Evolutionary conservation across 2,329 filamentous ascomycete species (phyloP), one percentile per base, ranked within the genome.

Genomic region (Ceratocystis huliohia): DNA sequence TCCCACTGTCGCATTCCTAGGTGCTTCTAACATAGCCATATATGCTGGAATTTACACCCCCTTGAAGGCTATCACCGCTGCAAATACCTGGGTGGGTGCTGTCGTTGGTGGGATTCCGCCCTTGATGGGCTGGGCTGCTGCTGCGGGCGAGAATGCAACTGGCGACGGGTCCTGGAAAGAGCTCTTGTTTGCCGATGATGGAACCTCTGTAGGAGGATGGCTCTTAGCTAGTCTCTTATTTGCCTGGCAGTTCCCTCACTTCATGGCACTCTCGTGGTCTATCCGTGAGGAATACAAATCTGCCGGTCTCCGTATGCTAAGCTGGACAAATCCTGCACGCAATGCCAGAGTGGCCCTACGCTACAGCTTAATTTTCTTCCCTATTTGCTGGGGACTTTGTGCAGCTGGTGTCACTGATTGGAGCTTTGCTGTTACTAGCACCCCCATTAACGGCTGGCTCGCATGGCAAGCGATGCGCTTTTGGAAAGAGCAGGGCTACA

Each of bases 181-280:
- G 73, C 81, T 96, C 48, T 79, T 96, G 0, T 83, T 95, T 66
- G 87, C 81, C 0, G 72, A 73, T 13, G 82, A 84, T 70, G 89
- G 72, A 74, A 86, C 74, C 72, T 84, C 74, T 30, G 77, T 85
- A 10, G 94, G 94, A 4, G 94, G 93, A 3, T 99, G 94, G 94
- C 78, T 97, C 0, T 79, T 96, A 15, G 93, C 90, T 0, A 85
- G 82, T 0, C 78, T 97, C 5, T 79, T 99, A 4, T 96, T 96
- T 70, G 88, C 91, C 13, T 99, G 94, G 94, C 93, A 99, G 74
- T 97, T 99, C 73, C 91, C 94, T 2, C 94, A 99, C 77, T 99
- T 99, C 79, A 97, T 96, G 82, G 88, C 92, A 0, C 81, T 99
- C 25, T 92, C 89, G 61, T 95, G 93, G 84, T 81, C 84, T 3